Conservation (phyloP, 345 rosid genomes). For the Aurinia saxatilis region DNA sequence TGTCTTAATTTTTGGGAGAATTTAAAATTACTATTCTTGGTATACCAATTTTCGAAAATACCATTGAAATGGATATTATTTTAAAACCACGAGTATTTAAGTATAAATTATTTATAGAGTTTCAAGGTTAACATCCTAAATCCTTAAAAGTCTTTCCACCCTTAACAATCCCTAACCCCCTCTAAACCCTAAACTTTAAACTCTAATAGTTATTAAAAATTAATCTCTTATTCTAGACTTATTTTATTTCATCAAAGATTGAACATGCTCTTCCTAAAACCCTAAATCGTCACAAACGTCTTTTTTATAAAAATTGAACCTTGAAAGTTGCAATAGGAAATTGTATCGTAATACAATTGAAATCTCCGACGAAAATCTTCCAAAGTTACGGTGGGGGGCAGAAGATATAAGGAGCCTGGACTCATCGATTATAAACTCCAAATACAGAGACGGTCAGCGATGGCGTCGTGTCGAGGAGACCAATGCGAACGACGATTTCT, state of each 20-base stretch:
- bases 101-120: too few relatives aligned
- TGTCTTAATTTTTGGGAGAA: too few relatives aligned
- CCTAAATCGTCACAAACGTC: slow-evolving; percentile 33
- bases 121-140: too few relatives aligned
- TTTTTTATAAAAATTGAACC: slow-evolving; percentile 11
- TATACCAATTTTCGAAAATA: too few relatives aligned
- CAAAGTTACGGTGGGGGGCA: not conserved
- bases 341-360: not conserved
- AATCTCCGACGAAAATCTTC: slow-evolving; percentile 10
- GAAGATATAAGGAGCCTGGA: not conserved
- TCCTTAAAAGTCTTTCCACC: too few relatives aligned
- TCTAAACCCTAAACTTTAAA: too few relatives aligned
- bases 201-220: too few relatives aligned
- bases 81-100: too few relatives aligned
- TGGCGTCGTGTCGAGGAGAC: slow-evolving; percentile 19
- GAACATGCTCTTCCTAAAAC: slow-evolving; percentile 12
- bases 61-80: too few relatives aligned
- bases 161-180: too few relatives aligned
- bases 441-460: not conserved
- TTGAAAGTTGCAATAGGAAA: not conserved
- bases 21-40: too few relatives aligned
- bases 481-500: slow-evolving; percentile 1
- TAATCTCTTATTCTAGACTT: too few relatives aligned
- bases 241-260: not conserved
- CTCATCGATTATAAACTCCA: not conserved